Evolutionary conservation across 2,329 filamentous ascomycete species (phyloP), one percentile per base, ranked within the genome.

Genomic region (Cladosporium sp.): DNA sequence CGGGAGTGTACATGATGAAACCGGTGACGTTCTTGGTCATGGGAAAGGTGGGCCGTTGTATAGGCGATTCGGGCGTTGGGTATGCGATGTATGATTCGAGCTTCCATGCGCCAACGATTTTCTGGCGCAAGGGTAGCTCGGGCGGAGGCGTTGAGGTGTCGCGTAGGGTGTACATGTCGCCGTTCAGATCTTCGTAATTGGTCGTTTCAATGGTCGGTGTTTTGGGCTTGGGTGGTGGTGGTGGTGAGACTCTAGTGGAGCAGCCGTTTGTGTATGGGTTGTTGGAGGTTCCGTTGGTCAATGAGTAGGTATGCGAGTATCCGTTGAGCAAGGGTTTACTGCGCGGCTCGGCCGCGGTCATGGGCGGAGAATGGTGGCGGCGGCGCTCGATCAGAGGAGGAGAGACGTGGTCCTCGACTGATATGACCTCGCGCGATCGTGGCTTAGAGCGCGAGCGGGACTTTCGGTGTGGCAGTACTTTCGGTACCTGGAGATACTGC

Each of bases 1-100:
- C 71, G 11, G 72, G 70, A 0, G 73, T 74, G 64, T 74, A 74
- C 65, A 74, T 67, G 60, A 74, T 73, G 61, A 72, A 72, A 14
- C 73, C 73, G 8, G 67, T 69, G 42, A 70, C 69, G 55, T 70
- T 70, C 58, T 68, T 67, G n/a, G 71, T 72, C 68, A 73, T 73
- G 12, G 73, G 73, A 54, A 69, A 73, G 12, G 69, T 72, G 6
- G 69, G 68, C 43, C 70, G 61, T 60, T 72, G 70, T 25, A 72
- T 65, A 8, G 64, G 60, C n/a, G 69, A 73, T n/a, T 66, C 58
- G 4, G 70, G 65, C 7, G 72, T 73, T 1, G 72, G 72, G 57
- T 72, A 70, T n/a, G 72, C 71, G 54, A 72, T 66, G 59, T 74
- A 74, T 28, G 72, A 73, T 59, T 73, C 71, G 17, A 74, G 66